Base-by-base conservation (phyloP, 306 rosid species). In the Quercus agrifolia region DNA sequence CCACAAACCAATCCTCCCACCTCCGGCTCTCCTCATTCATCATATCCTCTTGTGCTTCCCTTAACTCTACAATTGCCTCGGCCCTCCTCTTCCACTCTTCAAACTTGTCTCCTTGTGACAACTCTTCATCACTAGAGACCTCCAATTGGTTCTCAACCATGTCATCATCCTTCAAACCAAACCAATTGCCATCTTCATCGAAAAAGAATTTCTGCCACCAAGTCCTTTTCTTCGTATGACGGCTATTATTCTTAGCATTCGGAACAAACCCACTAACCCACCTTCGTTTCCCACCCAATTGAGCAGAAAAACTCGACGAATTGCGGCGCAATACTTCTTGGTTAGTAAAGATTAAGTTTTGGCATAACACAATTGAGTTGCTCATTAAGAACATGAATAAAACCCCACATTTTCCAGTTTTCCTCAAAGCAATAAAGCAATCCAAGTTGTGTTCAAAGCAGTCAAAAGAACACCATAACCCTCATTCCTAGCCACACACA, bases 11-110 rank as follows among this genome's bases (percentile, higher is more conserved):
- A 75, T 95, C 99, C 81, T 91, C 97, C 97, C 99, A 95, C 46
- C 76, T 84, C 81, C 88, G 87, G 49, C 78, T 73, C 59, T 89
- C 97, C 80, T 90, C 83, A 27, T 94, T 91, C 64, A 72, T 88
- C 63, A 57, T 74, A 76, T 92, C 95, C 73, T 92, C 91, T 44
- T 84, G 93, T 0, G 97, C 97, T 79, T 95, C 97, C 84, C 97
- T 86, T 73, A 95, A 68, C 73, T 95, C 99, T 5, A 88, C 77
- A 25, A 92, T 95, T 1, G 98, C 97, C 62, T 95, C 98, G 1
- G 97, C 99, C 81, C 99, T 89, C 66, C 83, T 86, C 92, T 85
- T 95, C 99, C 99, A 95, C 6, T 93, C 95, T 82, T 92, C 97
- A 72, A 95, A 95, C 71, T 90, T 91, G 21, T 87, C 90, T 51